phyloP scores from a whole-genome alignment of 1,139 yeast species.

The Kodamaea alishanica region DNA sequence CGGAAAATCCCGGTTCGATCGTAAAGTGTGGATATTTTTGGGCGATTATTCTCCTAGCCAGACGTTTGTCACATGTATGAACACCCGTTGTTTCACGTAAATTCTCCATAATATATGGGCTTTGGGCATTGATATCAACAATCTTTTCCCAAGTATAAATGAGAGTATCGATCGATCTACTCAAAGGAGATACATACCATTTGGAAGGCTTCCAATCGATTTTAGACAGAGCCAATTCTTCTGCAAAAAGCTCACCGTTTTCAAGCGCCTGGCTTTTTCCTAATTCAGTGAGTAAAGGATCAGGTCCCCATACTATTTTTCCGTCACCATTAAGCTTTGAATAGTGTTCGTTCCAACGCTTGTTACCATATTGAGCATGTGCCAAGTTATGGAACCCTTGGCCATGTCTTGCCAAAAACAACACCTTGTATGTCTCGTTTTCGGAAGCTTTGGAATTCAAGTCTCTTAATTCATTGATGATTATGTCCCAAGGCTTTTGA shows the following conservation, averaged over 20 bases:
- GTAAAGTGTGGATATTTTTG: slow-evolving; percentile 30
- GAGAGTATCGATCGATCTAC: slow-evolving; percentile 38
- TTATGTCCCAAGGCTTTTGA: slow-evolving; percentile 29
- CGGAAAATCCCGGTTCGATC: slow-evolving; percentile 39
- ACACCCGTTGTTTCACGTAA: slow-evolving; percentile 44
- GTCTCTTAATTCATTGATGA: slow-evolving; percentile 21
- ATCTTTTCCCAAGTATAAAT: slow-evolving; percentile 26
- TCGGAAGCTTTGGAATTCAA: slow-evolving; percentile 25
- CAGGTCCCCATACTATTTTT: slow-evolving; percentile 45
- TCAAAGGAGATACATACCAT: slow-evolving; percentile 37
- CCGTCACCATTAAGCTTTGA: slow-evolving; percentile 43
- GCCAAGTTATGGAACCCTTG: slow-evolving; percentile 48
- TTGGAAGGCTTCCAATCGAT: slow-evolving; percentile 20
- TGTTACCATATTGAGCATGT: slow-evolving; percentile 39
- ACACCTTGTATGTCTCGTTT: slow-evolving; percentile 31
- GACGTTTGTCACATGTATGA: slow-evolving; percentile 43
- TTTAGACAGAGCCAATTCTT: slow-evolving; percentile 15
- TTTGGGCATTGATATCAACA: slow-evolving; percentile 22
- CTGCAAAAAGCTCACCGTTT: slow-evolving; percentile 17
- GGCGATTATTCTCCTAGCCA: slow-evolving; percentile 29
- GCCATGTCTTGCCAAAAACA: slow-evolving; percentile 45
- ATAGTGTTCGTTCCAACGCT: slow-evolving; percentile 44
- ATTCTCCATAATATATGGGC: slow-evolving; percentile 39
- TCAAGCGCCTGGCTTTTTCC: slow-evolving; percentile 39
- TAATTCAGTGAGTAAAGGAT: slow-evolving; percentile 41